phyloP scores from a whole-genome alignment of 2,329 filamentous ascomycete genomes.

The Raffaelea deltoideospora region DNA sequence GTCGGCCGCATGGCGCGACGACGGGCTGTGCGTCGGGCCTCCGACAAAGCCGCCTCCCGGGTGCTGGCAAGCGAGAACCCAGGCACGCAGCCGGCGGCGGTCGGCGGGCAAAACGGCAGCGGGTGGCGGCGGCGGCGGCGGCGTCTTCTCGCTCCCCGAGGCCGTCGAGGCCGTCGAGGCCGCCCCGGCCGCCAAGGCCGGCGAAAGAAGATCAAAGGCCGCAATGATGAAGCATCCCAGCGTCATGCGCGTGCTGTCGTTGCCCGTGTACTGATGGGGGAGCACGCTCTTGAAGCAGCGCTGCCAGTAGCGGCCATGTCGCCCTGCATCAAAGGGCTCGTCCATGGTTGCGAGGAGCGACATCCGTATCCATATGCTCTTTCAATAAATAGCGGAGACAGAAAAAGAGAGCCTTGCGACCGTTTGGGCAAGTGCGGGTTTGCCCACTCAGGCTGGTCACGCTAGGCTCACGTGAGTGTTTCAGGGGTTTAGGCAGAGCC shows the following conservation, averaged over 20 bases:
- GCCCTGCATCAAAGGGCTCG: constrained; percentile 37
- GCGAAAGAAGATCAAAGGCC: constrained; percentile 65
- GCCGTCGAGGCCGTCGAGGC: no score
- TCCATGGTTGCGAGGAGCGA: no score
- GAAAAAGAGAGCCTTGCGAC: no score
- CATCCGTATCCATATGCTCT: no score
- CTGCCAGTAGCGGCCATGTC: constrained; percentile 84
- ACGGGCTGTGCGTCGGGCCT: constrained; percentile 54
- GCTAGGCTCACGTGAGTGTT: no score
- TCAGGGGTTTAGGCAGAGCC: no score
- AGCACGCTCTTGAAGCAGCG: constrained; percentile 72
- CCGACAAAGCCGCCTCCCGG: constrained; percentile 78
- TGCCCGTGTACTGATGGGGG: constrained; percentile 69
- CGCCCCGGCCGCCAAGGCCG: no score
- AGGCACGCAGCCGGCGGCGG: constrained; percentile 38
- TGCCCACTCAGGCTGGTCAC: no score
- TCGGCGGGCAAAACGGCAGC: constrained; percentile 29
- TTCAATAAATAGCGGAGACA: no score
- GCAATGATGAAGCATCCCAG: constrained; percentile 82
- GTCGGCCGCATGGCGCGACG: constrained; percentile 17
- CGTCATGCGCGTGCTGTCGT: constrained; percentile 80
- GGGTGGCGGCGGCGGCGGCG: no score
- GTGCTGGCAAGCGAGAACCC: constrained; percentile 80
- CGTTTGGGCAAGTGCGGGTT: no score
- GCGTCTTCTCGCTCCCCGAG: no score